These are phyloP conservation scores for Pleurotus eryngii DNA, from an alignment of 768 basidiomycete genomes.

Conservation along the genomic window DNA sequence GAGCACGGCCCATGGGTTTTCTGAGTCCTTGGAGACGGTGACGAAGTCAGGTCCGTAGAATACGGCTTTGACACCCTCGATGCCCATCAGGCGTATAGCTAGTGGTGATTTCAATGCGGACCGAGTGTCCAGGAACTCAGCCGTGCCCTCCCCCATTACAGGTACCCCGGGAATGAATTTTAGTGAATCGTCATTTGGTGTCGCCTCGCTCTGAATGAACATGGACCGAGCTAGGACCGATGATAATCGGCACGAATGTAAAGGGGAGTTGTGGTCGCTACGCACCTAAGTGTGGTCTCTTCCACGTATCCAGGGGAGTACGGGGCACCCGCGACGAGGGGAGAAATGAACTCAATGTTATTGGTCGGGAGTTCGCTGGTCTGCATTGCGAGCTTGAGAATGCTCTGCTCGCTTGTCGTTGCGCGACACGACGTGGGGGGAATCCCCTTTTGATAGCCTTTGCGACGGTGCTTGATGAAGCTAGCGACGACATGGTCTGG, in stretches of 20 bases:
- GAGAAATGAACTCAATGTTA: neutral
- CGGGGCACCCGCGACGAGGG: neutral
- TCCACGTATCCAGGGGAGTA: neutral
- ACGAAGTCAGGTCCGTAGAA: slow-evolving; percentile 99
- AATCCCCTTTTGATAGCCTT: neutral
- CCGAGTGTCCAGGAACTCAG: slow-evolving; percentile 91
- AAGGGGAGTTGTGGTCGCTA: neutral
- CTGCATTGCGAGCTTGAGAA: neutral
- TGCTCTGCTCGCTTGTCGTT: neutral
- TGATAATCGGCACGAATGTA: neutral
- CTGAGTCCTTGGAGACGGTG: slow-evolving; percentile 88
- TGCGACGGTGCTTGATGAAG: neutral
- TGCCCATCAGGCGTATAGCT: slow-evolving; percentile 92
- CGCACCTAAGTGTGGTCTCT: slow-evolving; percentile 28
- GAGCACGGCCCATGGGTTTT: slow-evolving; percentile 81
- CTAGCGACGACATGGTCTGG: slow-evolving; percentile 7
- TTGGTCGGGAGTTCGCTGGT: neutral
- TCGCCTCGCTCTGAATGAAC: slow-evolving; percentile 98
- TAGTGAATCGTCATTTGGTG: slow-evolving; percentile 95
- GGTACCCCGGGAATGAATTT: slow-evolving; percentile 94
- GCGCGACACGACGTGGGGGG: neutral
- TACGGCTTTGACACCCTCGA: slow-evolving; percentile 84
- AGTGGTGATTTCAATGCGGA: slow-evolving; percentile 87
- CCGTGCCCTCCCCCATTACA: slow-evolving; percentile 86
- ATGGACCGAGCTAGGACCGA: slow-evolving; percentile 66